Percentiles rank a stretch among this genome's conserved stretches.
phyloP scores from a whole-genome alignment of 192 early-diverging fungal species.

The Chytriomyces confervae region DNA sequence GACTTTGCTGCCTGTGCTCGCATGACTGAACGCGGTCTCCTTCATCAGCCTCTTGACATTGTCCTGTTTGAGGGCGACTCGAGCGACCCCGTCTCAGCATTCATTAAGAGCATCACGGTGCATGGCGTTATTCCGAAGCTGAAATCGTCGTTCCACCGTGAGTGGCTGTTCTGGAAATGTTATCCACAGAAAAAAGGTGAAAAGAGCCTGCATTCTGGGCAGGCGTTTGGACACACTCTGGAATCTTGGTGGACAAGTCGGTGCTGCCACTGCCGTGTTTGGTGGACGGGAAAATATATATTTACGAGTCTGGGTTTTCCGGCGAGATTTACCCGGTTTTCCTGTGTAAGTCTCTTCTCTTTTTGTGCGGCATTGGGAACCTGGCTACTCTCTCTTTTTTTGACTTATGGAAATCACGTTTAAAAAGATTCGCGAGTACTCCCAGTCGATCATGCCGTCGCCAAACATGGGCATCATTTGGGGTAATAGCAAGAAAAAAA shows the following conservation, averaged over 20 bases:
- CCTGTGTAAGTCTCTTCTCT: conserved; percentile 1
- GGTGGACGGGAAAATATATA: conserved; percentile 39
- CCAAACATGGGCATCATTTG: conserved; percentile 15
- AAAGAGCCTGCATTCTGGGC: background rate
- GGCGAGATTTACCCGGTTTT: conserved; percentile 32
- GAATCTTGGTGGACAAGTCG: conserved; percentile 35
- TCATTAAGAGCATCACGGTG: conserved; percentile 2
- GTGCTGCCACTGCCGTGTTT: conserved; percentile 44
- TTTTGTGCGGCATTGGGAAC: no score
- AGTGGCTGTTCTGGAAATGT: background rate
- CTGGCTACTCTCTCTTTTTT: no score
- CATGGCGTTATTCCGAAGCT: conserved; percentile 2
- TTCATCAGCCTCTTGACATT: conserved; percentile 32
- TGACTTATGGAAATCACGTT: no score
- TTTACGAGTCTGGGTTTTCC: conserved; percentile 40
- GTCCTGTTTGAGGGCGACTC: conserved; percentile 22
- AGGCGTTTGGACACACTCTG: conserved; percentile 13
- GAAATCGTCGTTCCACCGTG: conserved; percentile 1
- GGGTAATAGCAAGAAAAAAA: background rate
- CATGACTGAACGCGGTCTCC: background rate
- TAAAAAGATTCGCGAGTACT: conserved; percentile 22
- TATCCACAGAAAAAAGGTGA: no score
- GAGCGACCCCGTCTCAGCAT: background rate
- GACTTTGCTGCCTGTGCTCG: no score
- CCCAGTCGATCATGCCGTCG: conserved; percentile 14